Percentiles rank a stretch among this genome's conserved stretches.
Conservation (phyloP, 2,329 filamentous ascomycete species). For the Ascochyta fabae region DNA sequence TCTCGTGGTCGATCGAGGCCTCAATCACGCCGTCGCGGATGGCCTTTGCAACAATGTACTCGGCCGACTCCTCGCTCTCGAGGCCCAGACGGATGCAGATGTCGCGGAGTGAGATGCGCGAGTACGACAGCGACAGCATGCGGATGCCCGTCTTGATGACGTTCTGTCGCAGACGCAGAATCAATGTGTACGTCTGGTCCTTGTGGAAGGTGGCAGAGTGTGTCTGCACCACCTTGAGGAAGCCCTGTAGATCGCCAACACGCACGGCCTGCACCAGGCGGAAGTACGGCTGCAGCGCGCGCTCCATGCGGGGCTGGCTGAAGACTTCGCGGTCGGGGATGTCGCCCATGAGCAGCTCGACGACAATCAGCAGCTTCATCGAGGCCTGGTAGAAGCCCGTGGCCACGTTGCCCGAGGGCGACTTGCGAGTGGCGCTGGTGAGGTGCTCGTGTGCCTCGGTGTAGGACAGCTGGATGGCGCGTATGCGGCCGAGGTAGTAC, state of each 20-base stretch:
- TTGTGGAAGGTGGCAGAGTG: conserved; percentile 86
- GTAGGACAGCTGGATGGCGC: conserved; percentile 94
- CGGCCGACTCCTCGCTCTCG: conserved; percentile 94
- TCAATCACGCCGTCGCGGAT: conserved; percentile 98
- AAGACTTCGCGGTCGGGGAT: conserved; percentile 96
- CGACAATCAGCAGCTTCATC: conserved; percentile 93
- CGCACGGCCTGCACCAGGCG: conserved; percentile 92
- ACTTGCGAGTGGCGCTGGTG: conserved; percentile 91
- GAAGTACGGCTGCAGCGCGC: conserved; percentile 89
- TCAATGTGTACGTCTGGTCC: conserved; percentile 94
- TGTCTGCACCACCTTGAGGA: conserved; percentile 82
- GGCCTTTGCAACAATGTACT: conserved; percentile 99
- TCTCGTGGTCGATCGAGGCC: conserved; percentile 90
- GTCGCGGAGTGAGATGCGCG: conserved; percentile 92
- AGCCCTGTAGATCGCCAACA: conserved; percentile 93
- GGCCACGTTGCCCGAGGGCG: conserved; percentile 85
- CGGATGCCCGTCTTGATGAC: conserved; percentile 99
- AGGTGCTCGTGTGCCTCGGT: conserved; percentile 96
- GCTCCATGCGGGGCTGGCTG: conserved; percentile 85
- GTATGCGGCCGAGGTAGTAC: conserved; percentile 96
- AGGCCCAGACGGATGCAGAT: conserved; percentile 95
- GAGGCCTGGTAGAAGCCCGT: conserved; percentile 95
- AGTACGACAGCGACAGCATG: conserved; percentile 99
- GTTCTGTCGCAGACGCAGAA: conserved; percentile 93
- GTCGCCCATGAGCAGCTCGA: conserved; percentile 97